Percentiles rank a stretch among this genome's conserved stretches.
These are phyloP conservation scores for Penicillium diatomitis DNA, from an alignment of 495 filamentous ascomycete genomes.

Conservation along the genomic window DNA sequence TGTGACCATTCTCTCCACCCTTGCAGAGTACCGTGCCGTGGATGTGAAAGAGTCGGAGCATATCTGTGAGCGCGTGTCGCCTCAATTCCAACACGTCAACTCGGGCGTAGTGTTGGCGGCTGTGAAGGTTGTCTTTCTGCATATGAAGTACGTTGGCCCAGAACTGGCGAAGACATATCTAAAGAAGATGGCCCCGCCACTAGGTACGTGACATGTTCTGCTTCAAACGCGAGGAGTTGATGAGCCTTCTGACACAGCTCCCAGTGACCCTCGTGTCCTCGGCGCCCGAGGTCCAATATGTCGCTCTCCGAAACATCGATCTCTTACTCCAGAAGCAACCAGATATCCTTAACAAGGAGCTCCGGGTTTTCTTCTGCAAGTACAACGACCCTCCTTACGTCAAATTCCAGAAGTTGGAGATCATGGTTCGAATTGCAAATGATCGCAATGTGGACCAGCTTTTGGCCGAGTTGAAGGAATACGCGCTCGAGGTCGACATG, in stretches of 20 bases:
- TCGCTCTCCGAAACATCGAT: conserved; percentile 91
- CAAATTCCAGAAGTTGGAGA: conserved; percentile 95
- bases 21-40: conserved; percentile 76
- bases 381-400: conserved; percentile 98
- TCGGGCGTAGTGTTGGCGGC: conserved; percentile 92
- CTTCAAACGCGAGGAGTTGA: too few relatives aligned
- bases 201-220: conserved; percentile 47
- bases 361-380: conserved; percentile 99
- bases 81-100: conserved; percentile 98
- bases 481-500: conserved; percentile 97
- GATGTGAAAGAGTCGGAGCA: conserved; percentile 97
- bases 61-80: conserved; percentile 91
- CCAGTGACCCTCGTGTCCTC: conserved; percentile 92
- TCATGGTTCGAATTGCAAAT: conserved; percentile 99
- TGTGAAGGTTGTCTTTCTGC: conserved; percentile 94
- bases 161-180: conserved; percentile 75
- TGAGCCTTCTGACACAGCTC: conserved; percentile 4
- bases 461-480: conserved; percentile 89
- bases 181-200: conserved; percentile 96
- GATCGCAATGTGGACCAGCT: conserved; percentile 95
- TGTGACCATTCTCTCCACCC: conserved; percentile 81
- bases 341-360: conserved; percentile 92
- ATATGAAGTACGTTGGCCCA: conserved; percentile 76
- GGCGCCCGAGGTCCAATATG: conserved; percentile 94
- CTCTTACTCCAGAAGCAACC: conserved; percentile 91